Evolutionary conservation across 208 protist species (phyloP).

Genomic region (Crithidia mellificae): DNA sequence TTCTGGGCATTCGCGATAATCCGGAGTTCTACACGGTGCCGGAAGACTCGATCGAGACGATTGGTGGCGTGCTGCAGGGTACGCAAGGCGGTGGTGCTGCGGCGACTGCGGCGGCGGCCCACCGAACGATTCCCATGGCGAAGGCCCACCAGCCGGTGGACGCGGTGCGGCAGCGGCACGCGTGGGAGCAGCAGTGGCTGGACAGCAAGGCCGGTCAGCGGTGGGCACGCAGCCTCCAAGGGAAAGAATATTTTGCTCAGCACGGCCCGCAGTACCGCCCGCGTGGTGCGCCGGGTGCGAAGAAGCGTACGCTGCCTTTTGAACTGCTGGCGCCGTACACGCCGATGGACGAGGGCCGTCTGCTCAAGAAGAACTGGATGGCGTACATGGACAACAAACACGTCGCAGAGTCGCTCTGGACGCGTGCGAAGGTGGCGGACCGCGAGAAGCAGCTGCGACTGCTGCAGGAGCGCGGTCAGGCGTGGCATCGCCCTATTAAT

Average conservation of each 20-base stretch:
- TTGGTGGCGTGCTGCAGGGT: slow-evolving; percentile 62
- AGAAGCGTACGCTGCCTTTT: slow-evolving; percentile 64
- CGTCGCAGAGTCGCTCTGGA: slow-evolving; percentile 90
- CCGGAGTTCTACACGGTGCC: slow-evolving; percentile 92
- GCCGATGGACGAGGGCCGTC: slow-evolving; percentile 85
- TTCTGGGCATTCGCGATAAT: slow-evolving; percentile 92
- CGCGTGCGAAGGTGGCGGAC: slow-evolving; percentile 75
- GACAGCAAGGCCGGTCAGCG: slow-evolving; percentile 50
- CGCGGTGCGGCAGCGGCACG: slow-evolving; percentile 63
- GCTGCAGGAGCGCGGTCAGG: slow-evolving; percentile 82
- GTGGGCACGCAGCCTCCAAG: slow-evolving; percentile 74
- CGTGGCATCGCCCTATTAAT: slow-evolving; percentile 88
- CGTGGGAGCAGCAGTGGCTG: slow-evolving; percentile 78
- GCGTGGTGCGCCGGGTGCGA: slow-evolving; percentile 82
- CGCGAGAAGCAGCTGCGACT: slow-evolving; percentile 72
- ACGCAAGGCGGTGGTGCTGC: background rate
- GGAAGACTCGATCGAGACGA: slow-evolving; percentile 67
- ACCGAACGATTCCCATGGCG: slow-evolving; percentile 86
- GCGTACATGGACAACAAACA: slow-evolving; percentile 93
- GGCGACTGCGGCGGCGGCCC: background rate
- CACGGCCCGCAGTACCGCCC: slow-evolving; percentile 72
- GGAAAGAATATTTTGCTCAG: slow-evolving; percentile 83
- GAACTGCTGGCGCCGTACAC: slow-evolving; percentile 87
- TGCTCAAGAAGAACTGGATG: slow-evolving; percentile 89
- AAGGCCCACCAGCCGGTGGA: slow-evolving; percentile 73